These are phyloP conservation scores for Pseudocercospora musae DNA, from an alignment of 2,329 filamentous ascomycete species.

Conservation along the genomic window DNA sequence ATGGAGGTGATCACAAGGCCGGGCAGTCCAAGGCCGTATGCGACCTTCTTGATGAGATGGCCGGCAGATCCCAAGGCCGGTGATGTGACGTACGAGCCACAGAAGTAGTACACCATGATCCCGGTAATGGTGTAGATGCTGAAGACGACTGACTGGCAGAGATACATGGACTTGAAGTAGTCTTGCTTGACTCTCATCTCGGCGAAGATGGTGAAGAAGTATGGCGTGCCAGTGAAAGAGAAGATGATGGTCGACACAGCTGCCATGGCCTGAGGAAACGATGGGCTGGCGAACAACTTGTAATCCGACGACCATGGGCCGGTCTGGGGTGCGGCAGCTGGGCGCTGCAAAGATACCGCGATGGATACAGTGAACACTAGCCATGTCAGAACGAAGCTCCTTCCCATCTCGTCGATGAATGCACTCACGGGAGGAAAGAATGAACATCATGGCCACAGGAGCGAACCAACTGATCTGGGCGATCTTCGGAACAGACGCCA, in stretches of 20 bases:
- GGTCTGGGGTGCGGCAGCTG: slow-evolving; percentile 32
- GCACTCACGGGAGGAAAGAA: slow-evolving; percentile 9
- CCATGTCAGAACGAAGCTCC: not conserved
- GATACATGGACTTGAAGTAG: slow-evolving; percentile 35
- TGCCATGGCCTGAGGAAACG: slow-evolving; percentile 13
- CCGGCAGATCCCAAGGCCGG: slow-evolving; percentile 50
- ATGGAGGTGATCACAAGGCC: slow-evolving; percentile 23
- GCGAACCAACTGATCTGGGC: slow-evolving; percentile 35
- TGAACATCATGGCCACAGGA: slow-evolving; percentile 32
- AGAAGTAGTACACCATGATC: slow-evolving; percentile 47
- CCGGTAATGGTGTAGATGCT: slow-evolving; percentile 38
- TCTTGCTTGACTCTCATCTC: slow-evolving; percentile 40
- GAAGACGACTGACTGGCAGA: slow-evolving; percentile 24
- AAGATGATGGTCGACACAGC: slow-evolving; percentile 15
- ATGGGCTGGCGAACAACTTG: slow-evolving; percentile 7
- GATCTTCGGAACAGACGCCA: slow-evolving; percentile 37
- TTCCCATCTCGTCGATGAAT: not conserved
- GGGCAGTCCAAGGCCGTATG: slow-evolving; percentile 39
- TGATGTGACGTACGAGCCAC: slow-evolving; percentile 47
- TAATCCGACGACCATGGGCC: slow-evolving; percentile 32
- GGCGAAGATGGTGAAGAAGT: slow-evolving; percentile 39
- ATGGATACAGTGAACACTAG: slow-evolving; percentile 33
- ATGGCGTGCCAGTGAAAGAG: slow-evolving; percentile 14
- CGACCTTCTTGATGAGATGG: slow-evolving; percentile 42
- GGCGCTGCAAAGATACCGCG: slow-evolving; percentile 36